Evolutionary conservation across 2,329 filamentous ascomycete genomes (phyloP).

Genomic region (Fusarium sp.): DNA sequence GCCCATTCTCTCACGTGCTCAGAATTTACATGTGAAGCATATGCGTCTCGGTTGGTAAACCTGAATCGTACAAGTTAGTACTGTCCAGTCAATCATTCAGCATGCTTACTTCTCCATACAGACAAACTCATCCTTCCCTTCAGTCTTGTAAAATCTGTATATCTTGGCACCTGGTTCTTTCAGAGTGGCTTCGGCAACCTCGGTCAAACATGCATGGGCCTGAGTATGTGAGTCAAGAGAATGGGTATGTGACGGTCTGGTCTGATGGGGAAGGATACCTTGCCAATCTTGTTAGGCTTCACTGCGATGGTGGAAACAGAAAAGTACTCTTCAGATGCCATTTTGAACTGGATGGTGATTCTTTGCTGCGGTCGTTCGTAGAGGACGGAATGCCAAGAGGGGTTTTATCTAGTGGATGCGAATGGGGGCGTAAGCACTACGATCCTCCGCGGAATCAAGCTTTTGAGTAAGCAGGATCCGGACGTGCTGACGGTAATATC

Average conservation of each 20-base stretch:
- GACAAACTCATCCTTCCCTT: slow-evolving; percentile 6
- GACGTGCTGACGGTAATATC: not conserved
- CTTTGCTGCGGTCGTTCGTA: not conserved
- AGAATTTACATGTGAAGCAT: slow-evolving; percentile 1
- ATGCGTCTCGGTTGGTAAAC: slow-evolving; percentile 5
- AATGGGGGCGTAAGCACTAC: not conserved
- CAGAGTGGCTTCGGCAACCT: slow-evolving; percentile 6
- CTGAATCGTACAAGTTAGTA: not conserved
- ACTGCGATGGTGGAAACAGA: slow-evolving; percentile 13
- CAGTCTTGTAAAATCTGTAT: slow-evolving; percentile 19
- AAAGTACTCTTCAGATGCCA: not conserved
- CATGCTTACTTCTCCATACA: slow-evolving; percentile 5
- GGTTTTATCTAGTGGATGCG: not conserved
- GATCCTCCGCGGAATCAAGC: not conserved
- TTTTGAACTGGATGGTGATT: not conserved
- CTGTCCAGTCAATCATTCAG: not conserved
- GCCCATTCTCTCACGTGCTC: slow-evolving; percentile 16
- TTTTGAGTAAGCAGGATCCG: not conserved
- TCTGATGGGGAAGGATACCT: not conserved
- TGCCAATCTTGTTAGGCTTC: not conserved
- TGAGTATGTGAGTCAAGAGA: not conserved
- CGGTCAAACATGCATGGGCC: not conserved
- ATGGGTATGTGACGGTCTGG: fast-evolving
- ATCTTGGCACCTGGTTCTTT: slow-evolving; percentile 11
- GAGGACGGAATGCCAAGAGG: fast-evolving